Percentiles rank a stretch among this genome's conserved stretches.
Evolutionary conservation across 2,329 filamentous ascomycete genomes (phyloP).

Genomic region (Shiraia sp.): DNA sequence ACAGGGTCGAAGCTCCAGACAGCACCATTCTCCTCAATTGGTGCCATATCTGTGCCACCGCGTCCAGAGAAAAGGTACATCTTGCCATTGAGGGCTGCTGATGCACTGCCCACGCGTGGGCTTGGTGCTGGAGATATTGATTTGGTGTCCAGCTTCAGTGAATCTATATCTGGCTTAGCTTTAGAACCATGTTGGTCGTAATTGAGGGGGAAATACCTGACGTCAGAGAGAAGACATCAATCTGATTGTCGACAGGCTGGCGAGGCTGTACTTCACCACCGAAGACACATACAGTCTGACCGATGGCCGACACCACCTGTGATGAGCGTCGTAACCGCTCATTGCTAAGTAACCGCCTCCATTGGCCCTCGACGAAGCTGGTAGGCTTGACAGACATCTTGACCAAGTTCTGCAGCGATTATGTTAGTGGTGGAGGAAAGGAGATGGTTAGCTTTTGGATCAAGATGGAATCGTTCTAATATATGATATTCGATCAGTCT

Average conservation of each 20-base stretch:
- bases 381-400: slow-evolving; percentile 32
- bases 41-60: slow-evolving; percentile 68
- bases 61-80: slow-evolving; percentile 84
- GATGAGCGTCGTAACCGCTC: slow-evolving; percentile 69
- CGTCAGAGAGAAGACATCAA: slow-evolving; percentile 66
- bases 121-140: slow-evolving; percentile 56
- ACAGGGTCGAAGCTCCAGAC: slow-evolving; percentile 77
- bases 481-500: too few species aligned
- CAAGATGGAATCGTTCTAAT: too few species aligned
- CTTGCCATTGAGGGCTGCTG: slow-evolving; percentile 67
- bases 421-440: too few species aligned
- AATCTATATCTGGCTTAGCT: slow-evolving; percentile 47
- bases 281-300: slow-evolving; percentile 68
- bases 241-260: slow-evolving; percentile 71
- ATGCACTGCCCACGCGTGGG: slow-evolving; percentile 74
- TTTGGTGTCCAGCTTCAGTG: slow-evolving; percentile 37
- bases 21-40: slow-evolving; percentile 73
- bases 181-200: slow-evolving; percentile 24
- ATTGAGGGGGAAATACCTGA: slow-evolving; percentile 16
- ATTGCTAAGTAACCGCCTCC: slow-evolving; percentile 41
- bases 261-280: slow-evolving; percentile 72
- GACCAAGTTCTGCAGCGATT: too few species aligned
- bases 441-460: too few species aligned
- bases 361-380: slow-evolving; percentile 37
- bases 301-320: slow-evolving; percentile 67